Conservation (phyloP, 495 filamentous ascomycete genomes). For the Aspergillus hancockii region DNA sequence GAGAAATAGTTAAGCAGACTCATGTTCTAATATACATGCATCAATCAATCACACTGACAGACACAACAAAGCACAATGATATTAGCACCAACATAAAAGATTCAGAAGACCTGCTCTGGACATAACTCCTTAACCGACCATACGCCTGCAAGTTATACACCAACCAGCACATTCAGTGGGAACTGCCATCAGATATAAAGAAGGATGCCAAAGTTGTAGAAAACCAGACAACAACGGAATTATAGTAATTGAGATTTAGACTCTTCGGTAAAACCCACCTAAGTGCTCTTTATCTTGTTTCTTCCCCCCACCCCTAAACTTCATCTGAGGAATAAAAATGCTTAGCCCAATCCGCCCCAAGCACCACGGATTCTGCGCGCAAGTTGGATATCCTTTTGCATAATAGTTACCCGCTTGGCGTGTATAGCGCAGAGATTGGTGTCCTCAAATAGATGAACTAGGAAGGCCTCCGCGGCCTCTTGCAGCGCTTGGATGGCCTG, state of each 20-base stretch:
- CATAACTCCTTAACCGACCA: conserved; percentile 14
- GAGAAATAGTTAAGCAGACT: not conserved
- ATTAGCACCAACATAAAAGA: not conserved
- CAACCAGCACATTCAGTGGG: not conserved
- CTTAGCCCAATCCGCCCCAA: conserved; percentile 62
- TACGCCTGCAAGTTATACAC: conserved; percentile 18
- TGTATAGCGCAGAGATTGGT: conserved; percentile 94
- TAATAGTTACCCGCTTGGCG: conserved; percentile 94
- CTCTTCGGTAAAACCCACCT: not conserved
- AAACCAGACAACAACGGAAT: conserved; percentile 5
- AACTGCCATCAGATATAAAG: conserved; percentile 3
- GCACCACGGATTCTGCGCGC: conserved; percentile 78
- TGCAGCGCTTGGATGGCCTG: conserved; percentile 88
- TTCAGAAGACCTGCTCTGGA: conserved; percentile 4
- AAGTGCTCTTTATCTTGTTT: not conserved
- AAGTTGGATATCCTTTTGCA: conserved; percentile 95
- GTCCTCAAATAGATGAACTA: conserved; percentile 94
- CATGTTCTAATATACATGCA: conserved; percentile 3
- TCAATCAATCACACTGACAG: conserved; percentile 2
- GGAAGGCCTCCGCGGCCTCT: conserved; percentile 88
- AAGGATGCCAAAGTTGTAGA: conserved; percentile 1
- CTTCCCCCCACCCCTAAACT: not conserved
- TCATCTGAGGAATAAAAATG: not conserved
- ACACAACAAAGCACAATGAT: conserved; percentile 4
- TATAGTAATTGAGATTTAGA: conserved; percentile 9